Base-by-base conservation (phyloP, 352 stramenopile species). In the Pythium utonaiense region DNA sequence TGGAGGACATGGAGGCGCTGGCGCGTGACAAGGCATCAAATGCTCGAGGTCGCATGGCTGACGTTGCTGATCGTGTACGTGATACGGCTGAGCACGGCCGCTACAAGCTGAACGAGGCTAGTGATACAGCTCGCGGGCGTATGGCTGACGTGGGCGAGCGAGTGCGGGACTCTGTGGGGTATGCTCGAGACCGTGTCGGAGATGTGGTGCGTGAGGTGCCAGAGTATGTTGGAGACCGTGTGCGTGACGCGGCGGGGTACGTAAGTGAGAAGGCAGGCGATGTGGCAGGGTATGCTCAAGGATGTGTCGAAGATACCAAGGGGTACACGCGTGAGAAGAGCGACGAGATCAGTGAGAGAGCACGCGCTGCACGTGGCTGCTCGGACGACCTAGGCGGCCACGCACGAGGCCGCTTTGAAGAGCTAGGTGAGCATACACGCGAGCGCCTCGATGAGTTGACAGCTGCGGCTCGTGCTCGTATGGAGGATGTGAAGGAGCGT, bases 401-500 rank as follows among this genome's bases (percentile, higher is more conserved):
- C 13, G 64, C 67, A 14, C 67, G 70, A 19, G 53, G 64, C 0
- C 67, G 64, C 8, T 49, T 73, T 5, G 67, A 57, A 16, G 64
- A 74, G 19, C 36, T 70, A 7, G 64, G 73, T 4, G 60, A 69
- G 17, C 64, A 69, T 33, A 69, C 71, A 5, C 71, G 70, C 12
- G 69, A 82, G 14, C 74, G 69, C 9, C 41, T 77, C 0, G 69
- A 72, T 36, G 69, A 78, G 42, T 50, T 80, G 3, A 71, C 68
- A 0, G 54, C 65, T n/a, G 22, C 45, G 3, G 67, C 61, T 1
- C 53, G 62, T 19, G 34, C 44, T 2, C 52, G 60, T 9, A 71
- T 80, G 33, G 70, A 83, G 36, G 77, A 75, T 34, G 64, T 83
- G 3, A 88, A 78, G 30, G 59, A 79, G 33, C 81, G 77, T n/a